phyloP scores from a whole-genome alignment of 2,329 filamentous ascomycete species.

The Neopestalotiopsis sp. region DNA sequence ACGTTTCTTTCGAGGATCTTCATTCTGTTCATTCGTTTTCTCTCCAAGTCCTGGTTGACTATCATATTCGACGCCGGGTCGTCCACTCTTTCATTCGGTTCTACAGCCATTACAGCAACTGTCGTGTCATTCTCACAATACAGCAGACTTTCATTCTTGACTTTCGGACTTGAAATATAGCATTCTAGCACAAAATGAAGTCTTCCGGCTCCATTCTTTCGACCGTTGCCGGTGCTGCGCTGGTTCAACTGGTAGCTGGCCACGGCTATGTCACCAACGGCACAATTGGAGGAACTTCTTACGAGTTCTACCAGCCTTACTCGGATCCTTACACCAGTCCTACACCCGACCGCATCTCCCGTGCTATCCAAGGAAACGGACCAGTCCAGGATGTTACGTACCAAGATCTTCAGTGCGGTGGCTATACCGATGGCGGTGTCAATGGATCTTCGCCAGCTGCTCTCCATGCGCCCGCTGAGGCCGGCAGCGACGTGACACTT shows the following conservation, averaged over 20 bases:
- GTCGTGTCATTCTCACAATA: not conserved
- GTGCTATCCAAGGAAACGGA: conserved; percentile 62
- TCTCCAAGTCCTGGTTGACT: conserved; percentile 18
- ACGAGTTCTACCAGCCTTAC: conserved; percentile 46
- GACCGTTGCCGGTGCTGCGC: conserved; percentile 33
- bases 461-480: conserved; percentile 57
- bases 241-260: conserved; percentile 41
- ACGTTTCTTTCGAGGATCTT: not conserved
- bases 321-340: conserved; percentile 42
- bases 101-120: not conserved
- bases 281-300: conserved; percentile 48
- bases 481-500: conserved; percentile 59
- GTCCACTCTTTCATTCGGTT: conserved; percentile 15
- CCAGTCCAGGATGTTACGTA: conserved; percentile 59
- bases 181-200: conserved; percentile 30
- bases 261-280: conserved; percentile 56
- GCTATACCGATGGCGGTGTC: conserved; percentile 54
- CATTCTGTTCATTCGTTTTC: conserved; percentile 8
- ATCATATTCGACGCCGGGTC: conserved; percentile 9
- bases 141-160: not conserved
- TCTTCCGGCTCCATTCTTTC: conserved; percentile 27
- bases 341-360: conserved; percentile 57
- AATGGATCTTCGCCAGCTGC: conserved; percentile 56
- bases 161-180: not conserved
- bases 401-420: conserved; percentile 62